Percentiles rank a stretch among this genome's conserved stretches.
phyloP scores from a whole-genome alignment of 1,284 basidiomycete species.

The Cryptococcus floricola region DNA sequence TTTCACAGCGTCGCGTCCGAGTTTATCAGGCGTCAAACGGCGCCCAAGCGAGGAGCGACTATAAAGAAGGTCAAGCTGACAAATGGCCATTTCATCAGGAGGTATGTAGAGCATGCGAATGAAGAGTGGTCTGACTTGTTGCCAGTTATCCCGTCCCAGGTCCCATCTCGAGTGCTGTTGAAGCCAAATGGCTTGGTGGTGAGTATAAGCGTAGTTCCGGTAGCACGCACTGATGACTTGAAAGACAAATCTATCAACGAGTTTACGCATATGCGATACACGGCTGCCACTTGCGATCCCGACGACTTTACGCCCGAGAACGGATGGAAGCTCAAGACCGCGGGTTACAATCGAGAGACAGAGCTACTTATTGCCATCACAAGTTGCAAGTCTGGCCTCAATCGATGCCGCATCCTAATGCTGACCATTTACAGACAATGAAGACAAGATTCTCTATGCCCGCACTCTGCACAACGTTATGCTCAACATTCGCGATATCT shows the following conservation, averaged over 20 bases:
- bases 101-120: conserved; percentile 50
- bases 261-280: conserved; percentile 83
- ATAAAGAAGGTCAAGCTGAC: conserved; percentile 84
- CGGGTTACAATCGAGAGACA: conserved; percentile 82
- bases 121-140: background rate
- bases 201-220: conserved; percentile 1
- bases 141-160: conserved; percentile 70
- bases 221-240: background rate
- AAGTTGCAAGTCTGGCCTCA: conserved; percentile 30
- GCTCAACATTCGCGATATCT: conserved; percentile 97
- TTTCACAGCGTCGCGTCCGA: conserved; percentile 30
- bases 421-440: conserved; percentile 51
- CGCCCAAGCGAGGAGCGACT: conserved; percentile 77
- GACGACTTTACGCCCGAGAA: conserved; percentile 78
- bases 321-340: conserved; percentile 75
- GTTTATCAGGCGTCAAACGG: conserved; percentile 68
- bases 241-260: conserved; percentile 62
- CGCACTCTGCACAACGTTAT: conserved; percentile 92
- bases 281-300: conserved; percentile 69
- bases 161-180: conserved; percentile 78
- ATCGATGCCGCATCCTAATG: no score
- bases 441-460: conserved; percentile 88
- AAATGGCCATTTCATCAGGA: conserved; percentile 82
- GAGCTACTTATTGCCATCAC: conserved; percentile 91
- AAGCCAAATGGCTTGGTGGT: conserved; percentile 65